A percentile compares a stretch with the other conserved stretches of the same genome.
These are phyloP conservation scores for Diaporthe amygdali DNA, from an alignment of 2,329 filamentous ascomycete species.

Conservation along the genomic window DNA sequence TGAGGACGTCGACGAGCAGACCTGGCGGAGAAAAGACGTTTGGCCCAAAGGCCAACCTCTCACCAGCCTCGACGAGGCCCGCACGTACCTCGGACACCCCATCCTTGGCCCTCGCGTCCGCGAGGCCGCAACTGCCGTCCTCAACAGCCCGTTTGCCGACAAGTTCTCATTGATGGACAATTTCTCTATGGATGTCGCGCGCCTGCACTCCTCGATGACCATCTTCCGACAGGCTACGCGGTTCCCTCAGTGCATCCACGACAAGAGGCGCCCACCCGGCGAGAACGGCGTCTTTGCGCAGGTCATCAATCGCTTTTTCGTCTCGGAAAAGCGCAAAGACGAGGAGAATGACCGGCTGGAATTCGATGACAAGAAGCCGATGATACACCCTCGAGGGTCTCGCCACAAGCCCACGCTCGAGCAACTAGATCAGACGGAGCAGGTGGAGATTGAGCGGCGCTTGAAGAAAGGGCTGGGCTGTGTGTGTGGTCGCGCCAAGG, in stretches of 20 bases:
- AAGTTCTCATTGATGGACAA: conserved; percentile 21
- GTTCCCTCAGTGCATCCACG: conserved; percentile 16
- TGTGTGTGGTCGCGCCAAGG: not conserved
- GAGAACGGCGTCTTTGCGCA: conserved; percentile 1
- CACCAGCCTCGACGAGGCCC: conserved; percentile 18
- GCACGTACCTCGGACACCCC: conserved; percentile 16
- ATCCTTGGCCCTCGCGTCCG: conserved; percentile 12
- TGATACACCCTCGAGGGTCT: not conserved
- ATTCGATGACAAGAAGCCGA: not conserved
- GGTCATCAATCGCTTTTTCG: conserved; percentile 9
- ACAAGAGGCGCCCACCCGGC: not conserved
- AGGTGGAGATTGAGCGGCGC: not conserved
- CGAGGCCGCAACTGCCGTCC: not conserved
- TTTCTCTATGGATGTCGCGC: not conserved
- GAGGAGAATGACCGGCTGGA: not conserved
- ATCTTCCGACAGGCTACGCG: conserved; percentile 17
- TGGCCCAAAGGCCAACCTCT: not conserved
- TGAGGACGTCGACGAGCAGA: not conserved
- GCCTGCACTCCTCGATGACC: conserved; percentile 21
- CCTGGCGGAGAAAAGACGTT: not conserved
- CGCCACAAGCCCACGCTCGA: conserved; percentile 4
- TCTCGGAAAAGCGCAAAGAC: not conserved
- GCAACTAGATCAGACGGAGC: not conserved
- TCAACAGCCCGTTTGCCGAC: not conserved
- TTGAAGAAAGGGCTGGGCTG: not conserved